phyloP scores from a whole-genome alignment of 2,329 filamentous ascomycete species.

The Pestalotiopsis sp. region DNA sequence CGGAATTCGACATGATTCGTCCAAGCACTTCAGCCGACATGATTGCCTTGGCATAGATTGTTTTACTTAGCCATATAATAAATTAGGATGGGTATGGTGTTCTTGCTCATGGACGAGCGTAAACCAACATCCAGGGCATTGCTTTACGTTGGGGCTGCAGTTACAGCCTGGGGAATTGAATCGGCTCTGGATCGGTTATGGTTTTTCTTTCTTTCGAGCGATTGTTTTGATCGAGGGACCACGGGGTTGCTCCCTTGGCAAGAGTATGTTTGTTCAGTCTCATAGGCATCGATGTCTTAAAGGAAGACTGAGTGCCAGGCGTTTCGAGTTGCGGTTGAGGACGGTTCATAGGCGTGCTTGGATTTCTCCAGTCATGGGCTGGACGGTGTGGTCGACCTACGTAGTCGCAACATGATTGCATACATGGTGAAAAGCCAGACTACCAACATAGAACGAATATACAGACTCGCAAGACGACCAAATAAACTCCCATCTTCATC shows the following conservation, averaged over 20 bases:
- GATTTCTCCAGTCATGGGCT: not conserved
- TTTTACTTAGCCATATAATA: slow-evolving; percentile 1
- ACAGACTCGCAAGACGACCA: slow-evolving; percentile 3
- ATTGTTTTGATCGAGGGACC: not conserved
- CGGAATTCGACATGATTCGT: not conserved
- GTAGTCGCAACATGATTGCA: not conserved
- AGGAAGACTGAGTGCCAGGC: not conserved
- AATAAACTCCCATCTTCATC: not conserved
- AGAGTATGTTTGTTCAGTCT: not conserved
- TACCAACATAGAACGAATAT: slow-evolving; percentile 11
- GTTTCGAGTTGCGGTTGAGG: not conserved
- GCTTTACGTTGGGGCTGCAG: not conserved
- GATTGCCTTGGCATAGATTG: slow-evolving; percentile 11
- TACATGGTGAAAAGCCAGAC: not conserved
- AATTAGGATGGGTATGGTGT: not conserved
- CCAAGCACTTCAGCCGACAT: not conserved
- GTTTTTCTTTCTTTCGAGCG: not conserved
- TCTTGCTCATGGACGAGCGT: not conserved
- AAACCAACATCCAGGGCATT: not conserved
- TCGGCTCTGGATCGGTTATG: not conserved
- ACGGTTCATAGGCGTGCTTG: not conserved
- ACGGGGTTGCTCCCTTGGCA: not conserved
- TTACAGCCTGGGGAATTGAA: not conserved
- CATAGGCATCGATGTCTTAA: not conserved
- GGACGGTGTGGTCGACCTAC: not conserved